Evolutionary conservation across 2,329 filamentous ascomycete species (phyloP), one percentile per base, ranked within the genome.

Genomic region (Rhytidhysteron rufulum): DNA sequence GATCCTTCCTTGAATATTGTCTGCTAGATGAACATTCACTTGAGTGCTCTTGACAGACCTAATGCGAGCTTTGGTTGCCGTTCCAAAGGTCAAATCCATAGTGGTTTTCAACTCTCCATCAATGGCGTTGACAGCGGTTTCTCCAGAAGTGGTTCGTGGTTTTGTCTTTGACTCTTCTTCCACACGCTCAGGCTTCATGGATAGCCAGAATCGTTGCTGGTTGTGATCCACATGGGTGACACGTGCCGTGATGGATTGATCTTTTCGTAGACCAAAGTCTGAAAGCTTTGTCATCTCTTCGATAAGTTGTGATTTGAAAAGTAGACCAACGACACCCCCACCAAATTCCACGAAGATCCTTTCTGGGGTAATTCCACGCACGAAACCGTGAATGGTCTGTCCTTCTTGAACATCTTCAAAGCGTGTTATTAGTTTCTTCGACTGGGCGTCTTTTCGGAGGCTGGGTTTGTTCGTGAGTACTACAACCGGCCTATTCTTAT

Each of bases 311-410:
- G 80, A 80, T 66, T 87, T 91, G 27, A 89, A 88, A 21, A 96
- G 71, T 31, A 96, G 70, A 11, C 87, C 91, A 33, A 82, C 85
- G 15, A 95, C 68, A 24, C 79, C 81, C 52, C 83, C 85, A 30
- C 83, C 81, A 62, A 96, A 96, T 57, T 94, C 85, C n/a, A 96
- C 79, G 55, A 95, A 97, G 9, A 90, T 75, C 31, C 86, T 88
- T 7, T 85, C 86, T 2, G 79, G 70, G 0, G 88, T 90, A 38
- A 95, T 85, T 55, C 93, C 94, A 44, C 84, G 83, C 19, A 98
- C 81, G 54, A 91, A 95, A 5, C 90, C 91, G 43, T 81, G 78
- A 6, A 88, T 77, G 18, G 80, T 69, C 24, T 79, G 74, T 21
- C 86, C 86, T 48, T 85, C 76, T 48, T 81, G 78, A 16, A 88